These are phyloP conservation scores for Ceratobasidium theobromae DNA, from an alignment of 1,284 basidiomycete genomes.

Conservation along the genomic window DNA sequence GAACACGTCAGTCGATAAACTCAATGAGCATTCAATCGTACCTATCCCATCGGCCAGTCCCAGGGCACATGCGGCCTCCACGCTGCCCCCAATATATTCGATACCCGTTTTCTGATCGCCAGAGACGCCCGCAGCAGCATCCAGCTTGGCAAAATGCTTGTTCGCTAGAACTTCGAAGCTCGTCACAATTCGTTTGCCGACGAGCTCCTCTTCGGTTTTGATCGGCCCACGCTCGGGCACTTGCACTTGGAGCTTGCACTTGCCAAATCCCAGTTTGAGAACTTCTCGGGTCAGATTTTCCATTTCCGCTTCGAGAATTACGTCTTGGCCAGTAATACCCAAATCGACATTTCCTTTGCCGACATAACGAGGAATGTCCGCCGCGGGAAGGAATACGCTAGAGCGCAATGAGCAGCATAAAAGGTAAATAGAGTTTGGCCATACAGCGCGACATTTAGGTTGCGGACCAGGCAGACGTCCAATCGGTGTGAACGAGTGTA, in stretches of 20 bases:
- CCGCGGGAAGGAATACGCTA: conserved; percentile 95
- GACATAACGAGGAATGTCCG: conserved; percentile 98
- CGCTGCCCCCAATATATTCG: conserved; percentile 95
- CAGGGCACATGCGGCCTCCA: conserved; percentile 96
- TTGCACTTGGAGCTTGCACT: conserved; percentile 92
- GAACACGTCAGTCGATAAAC: conserved; percentile 4
- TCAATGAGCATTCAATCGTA: conserved; percentile 47
- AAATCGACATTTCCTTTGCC: conserved; percentile 93
- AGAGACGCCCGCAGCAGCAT: conserved; percentile 56
- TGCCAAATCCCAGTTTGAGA: conserved; percentile 88
- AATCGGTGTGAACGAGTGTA: conserved; percentile 87
- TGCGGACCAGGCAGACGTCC: conserved; percentile 90
- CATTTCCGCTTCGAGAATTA: conserved; percentile 89
- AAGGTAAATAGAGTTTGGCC: conserved; percentile 38
- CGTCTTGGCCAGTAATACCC: conserved; percentile 95
- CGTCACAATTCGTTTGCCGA: conserved; percentile 91
- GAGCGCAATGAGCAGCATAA: not conserved
- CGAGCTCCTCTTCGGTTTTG: conserved; percentile 75
- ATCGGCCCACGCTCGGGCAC: conserved; percentile 79
- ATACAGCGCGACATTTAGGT: conserved; percentile 91
- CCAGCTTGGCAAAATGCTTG: conserved; percentile 76
- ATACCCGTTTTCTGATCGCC: conserved; percentile 68
- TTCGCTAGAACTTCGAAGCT: conserved; percentile 87
- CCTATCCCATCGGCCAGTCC: conserved; percentile 97
- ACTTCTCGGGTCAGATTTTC: conserved; percentile 75